Evolutionary conservation across 257 asterid species (phyloP).

Genomic region (Thymus mandschuricus): DNA sequence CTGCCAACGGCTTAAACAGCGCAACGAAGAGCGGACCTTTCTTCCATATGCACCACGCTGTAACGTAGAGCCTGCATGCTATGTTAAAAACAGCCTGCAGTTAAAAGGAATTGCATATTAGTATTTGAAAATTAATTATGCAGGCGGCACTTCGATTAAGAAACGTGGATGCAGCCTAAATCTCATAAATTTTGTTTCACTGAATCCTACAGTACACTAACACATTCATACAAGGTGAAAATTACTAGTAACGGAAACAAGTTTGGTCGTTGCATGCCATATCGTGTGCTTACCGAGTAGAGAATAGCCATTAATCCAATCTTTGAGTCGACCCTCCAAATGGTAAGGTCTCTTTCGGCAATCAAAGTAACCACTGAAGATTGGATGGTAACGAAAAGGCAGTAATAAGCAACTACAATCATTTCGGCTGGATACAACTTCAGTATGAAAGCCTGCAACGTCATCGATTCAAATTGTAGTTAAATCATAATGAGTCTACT

Average conservation of each 20-base stretch:
- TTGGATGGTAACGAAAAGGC: conserved; percentile 51
- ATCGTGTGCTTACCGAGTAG: conserved; percentile 48
- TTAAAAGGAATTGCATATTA: background rate
- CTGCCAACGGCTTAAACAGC: conserved; percentile 51
- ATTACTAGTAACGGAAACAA: no score
- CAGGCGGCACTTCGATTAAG: no score
- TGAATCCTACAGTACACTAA: background rate
- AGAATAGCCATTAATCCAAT: conserved; percentile 49
- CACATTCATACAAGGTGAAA: background rate
- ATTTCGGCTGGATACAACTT: conserved; percentile 60
- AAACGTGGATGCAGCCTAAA: no score
- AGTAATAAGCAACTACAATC: conserved; percentile 49
- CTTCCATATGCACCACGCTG: conserved; percentile 59
- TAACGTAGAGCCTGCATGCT: conserved; percentile 53
- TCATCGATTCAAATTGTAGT: background rate
- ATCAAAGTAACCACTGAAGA: conserved; percentile 49
- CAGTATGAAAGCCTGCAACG: conserved; percentile 50
- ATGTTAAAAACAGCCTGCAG: conserved; percentile 51
- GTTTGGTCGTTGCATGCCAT: background rate
- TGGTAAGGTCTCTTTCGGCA: conserved; percentile 45
- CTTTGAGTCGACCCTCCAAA: conserved; percentile 49
- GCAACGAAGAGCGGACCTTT: conserved; percentile 60
- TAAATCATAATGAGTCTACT: background rate
- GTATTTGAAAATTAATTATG: background rate
- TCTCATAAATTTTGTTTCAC: background rate